A percentile compares a stretch with the other conserved stretches of the same genome.
Evolutionary conservation across 495 filamentous ascomycete genomes (phyloP).

Genomic region (Articulospora tetracladia): DNA sequence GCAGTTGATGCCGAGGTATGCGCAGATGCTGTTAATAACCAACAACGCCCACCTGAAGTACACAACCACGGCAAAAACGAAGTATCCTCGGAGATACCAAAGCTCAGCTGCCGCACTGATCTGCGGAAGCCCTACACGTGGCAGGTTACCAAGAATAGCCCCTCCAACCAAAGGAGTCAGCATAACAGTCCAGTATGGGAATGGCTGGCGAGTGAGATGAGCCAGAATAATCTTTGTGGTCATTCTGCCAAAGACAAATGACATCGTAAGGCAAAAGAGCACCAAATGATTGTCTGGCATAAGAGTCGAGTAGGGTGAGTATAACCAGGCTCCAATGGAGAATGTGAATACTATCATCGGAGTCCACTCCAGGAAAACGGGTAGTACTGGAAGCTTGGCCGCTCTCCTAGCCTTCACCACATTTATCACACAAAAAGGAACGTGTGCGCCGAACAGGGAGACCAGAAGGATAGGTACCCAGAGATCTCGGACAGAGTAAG

Average conservation of each 20-base stretch:
- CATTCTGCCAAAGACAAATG: conserved; percentile 98
- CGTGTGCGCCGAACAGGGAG: conserved; percentile 73
- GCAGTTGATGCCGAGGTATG: conserved; percentile 89
- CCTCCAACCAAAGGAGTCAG: conserved; percentile 80
- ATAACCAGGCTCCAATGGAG: conserved; percentile 77
- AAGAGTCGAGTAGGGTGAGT: conserved; percentile 77
- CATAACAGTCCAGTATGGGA: conserved; percentile 94
- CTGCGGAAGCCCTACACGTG: conserved; percentile 65
- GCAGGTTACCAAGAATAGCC: conserved; percentile 78
- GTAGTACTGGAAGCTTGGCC: conserved; percentile 70
- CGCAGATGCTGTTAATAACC: conserved; percentile 88
- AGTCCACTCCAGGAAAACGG: conserved; percentile 91
- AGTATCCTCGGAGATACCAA: conserved; percentile 77
- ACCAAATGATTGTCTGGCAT: conserved; percentile 79
- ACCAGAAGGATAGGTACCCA: conserved; percentile 77
- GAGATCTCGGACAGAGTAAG: conserved; percentile 58
- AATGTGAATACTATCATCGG: conserved; percentile 80
- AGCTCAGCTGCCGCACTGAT: conserved; percentile 60
- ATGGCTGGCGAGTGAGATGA: conserved; percentile 88
- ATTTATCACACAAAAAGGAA: conserved; percentile 78
- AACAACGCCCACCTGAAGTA: conserved; percentile 92
- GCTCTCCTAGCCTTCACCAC: conserved; percentile 71
- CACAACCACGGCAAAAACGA: conserved; percentile 71
- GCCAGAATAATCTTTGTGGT: conserved; percentile 99
- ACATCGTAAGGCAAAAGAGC: conserved; percentile 89